phyloP scores from a whole-genome alignment of 2,329 filamentous ascomycete genomes.

The Parastagonospora nodorum region DNA sequence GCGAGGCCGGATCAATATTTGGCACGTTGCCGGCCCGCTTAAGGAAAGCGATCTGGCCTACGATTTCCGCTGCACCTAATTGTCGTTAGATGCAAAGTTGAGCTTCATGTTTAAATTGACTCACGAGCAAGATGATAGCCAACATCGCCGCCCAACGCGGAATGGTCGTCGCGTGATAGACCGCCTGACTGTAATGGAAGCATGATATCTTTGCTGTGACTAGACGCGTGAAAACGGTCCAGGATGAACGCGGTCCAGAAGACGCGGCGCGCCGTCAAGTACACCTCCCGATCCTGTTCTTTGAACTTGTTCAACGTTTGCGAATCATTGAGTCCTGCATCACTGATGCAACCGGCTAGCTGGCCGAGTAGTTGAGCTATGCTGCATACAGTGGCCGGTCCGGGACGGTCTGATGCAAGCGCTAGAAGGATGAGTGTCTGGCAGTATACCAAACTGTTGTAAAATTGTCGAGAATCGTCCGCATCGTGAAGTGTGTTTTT shows the following conservation, averaged over 20 bases:
- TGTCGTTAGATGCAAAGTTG: slow-evolving; percentile 8
- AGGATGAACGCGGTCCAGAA: slow-evolving; percentile 46
- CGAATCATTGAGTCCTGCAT: slow-evolving; percentile 39
- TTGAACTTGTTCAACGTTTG: slow-evolving; percentile 29
- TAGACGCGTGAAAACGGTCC: slow-evolving; percentile 45
- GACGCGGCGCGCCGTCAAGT: slow-evolving; percentile 37
- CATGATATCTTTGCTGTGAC: slow-evolving; percentile 38
- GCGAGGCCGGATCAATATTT: slow-evolving; percentile 36
- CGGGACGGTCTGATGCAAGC: slow-evolving; percentile 40
- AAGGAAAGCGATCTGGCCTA: slow-evolving; percentile 37
- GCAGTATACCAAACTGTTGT: slow-evolving; percentile 42
- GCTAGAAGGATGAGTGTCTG: slow-evolving; percentile 39
- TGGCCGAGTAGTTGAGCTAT: slow-evolving; percentile 38
- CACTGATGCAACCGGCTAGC: slow-evolving; percentile 36
- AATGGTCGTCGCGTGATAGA: slow-evolving; percentile 38
- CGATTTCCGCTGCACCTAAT: slow-evolving; percentile 37
- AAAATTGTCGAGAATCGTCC: slow-evolving; percentile 35
- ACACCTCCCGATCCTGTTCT: slow-evolving; percentile 38
- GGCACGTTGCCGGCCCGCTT: slow-evolving; percentile 36
- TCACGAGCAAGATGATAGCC: slow-evolving; percentile 45
- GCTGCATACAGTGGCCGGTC: slow-evolving; percentile 30
- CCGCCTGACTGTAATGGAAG: slow-evolving; percentile 37
- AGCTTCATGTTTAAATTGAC: slow-evolving; percentile 7
- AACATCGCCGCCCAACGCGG: slow-evolving; percentile 35
- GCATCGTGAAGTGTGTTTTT: slow-evolving; percentile 33